Evolutionary conservation across 352 stramenopile genomes (phyloP).

Genomic region (Thraustochytrium sp.): DNA sequence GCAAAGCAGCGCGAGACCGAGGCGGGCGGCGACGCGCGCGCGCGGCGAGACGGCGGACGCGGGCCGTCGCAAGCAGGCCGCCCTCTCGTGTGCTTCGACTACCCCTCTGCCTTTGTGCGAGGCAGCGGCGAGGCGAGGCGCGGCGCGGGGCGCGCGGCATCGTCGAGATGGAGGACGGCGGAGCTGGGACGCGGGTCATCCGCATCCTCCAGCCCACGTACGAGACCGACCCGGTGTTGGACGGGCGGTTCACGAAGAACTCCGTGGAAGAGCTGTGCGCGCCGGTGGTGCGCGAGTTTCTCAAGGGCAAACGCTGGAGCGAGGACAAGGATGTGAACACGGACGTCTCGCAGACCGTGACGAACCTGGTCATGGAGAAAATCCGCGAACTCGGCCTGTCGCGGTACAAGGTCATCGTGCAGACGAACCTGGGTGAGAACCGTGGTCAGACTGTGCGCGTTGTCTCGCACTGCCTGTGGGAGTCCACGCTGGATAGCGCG

Average conservation of each 20-base stretch:
- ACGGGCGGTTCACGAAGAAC: conserved; percentile 31
- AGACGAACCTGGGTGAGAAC: conserved; percentile 34
- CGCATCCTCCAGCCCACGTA: conserved; percentile 36
- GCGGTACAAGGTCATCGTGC: conserved; percentile 39
- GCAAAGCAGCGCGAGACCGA: too few species aligned
- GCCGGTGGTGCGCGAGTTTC: conserved; percentile 22
- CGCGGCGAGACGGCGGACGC: too few species aligned
- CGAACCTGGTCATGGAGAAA: conserved; percentile 42
- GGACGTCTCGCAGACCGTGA: conserved; percentile 26
- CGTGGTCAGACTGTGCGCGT: conserved; percentile 12
- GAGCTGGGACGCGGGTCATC: background rate
- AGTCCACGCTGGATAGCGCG: conserved; percentile 18
- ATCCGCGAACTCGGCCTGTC: background rate
- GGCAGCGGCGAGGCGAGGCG: too few species aligned
- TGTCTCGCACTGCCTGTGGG: conserved; percentile 28
- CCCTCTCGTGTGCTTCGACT: too few species aligned
- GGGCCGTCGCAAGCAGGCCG: too few species aligned
- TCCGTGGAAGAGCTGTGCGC: conserved; percentile 12
- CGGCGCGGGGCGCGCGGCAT: too few species aligned
- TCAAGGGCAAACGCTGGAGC: conserved; percentile 28
- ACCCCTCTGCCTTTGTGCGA: too few species aligned
- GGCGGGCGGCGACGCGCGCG: too few species aligned
- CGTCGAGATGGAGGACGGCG: background rate
- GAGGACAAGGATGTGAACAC: conserved; percentile 26
- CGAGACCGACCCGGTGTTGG: conserved; percentile 20